phyloP scores from a whole-genome alignment of 106 monocot species.

The Acorus gramineus region DNA sequence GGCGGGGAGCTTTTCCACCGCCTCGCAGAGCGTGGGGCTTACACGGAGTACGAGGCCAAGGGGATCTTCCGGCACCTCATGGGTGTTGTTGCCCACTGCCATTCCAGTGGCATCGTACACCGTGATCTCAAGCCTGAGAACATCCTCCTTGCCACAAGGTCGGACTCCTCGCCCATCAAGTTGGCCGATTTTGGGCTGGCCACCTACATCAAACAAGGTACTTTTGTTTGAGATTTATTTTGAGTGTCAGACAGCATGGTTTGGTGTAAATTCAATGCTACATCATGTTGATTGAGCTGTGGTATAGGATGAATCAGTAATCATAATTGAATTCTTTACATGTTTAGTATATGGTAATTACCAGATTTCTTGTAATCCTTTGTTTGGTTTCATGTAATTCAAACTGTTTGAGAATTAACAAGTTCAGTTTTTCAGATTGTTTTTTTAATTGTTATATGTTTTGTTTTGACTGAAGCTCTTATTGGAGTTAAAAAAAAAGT shows the following conservation, averaged over 20 bases:
- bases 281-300: no score
- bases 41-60: conserved; percentile 50
- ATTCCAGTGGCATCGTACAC: conserved; percentile 77
- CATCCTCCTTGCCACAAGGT: conserved; percentile 60
- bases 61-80: conserved; percentile 57
- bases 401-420: no score
- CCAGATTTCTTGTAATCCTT: no score
- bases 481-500: no score
- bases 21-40: conserved; percentile 56
- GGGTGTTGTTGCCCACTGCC: conserved; percentile 78
- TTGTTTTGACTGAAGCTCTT: no score
- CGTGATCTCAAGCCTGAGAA: conserved; percentile 94
- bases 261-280: no score
- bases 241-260: neutral
- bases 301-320: no score
- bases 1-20: conserved; percentile 88
- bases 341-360: no score
- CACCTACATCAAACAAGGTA: conserved; percentile 80
- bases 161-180: conserved; percentile 64
- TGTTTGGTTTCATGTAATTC: no score
- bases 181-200: conserved; percentile 92
- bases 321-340: no score
- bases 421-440: no score
- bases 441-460: no score
- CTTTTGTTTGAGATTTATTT: neutral